These are phyloP conservation scores for Coniosporium apollinis DNA, from an alignment of 495 filamentous ascomycete species.

Conservation along the genomic window DNA sequence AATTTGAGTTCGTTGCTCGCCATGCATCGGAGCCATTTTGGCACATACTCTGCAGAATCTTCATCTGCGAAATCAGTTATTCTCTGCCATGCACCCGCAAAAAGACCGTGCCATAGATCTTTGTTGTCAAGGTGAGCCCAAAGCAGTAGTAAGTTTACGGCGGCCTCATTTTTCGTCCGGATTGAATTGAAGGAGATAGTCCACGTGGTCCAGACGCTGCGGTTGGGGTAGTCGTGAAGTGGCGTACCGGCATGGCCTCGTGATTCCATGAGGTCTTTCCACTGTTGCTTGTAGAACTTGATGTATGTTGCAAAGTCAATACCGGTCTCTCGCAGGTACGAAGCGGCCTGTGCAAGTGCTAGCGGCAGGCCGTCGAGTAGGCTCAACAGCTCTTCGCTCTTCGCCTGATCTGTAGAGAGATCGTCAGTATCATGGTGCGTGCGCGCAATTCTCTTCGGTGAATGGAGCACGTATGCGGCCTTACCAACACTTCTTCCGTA, in stretches of 20 bases:
- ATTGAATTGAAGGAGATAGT: conserved; percentile 19
- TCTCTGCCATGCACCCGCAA: conserved; percentile 3
- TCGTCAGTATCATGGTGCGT: too few species aligned
- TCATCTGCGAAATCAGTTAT: not conserved
- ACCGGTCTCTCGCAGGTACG: conserved; percentile 25
- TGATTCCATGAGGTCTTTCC: conserved; percentile 19
- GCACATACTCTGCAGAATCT: not conserved
- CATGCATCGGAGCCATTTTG: not conserved
- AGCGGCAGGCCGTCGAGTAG: conserved; percentile 28
- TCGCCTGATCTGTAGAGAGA: too few species aligned
- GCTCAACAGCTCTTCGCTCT: conserved; percentile 4
- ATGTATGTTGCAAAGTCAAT: conserved; percentile 23
- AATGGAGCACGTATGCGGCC: too few species aligned
- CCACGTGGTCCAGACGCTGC: conserved; percentile 19
- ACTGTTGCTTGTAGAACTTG: conserved; percentile 25
- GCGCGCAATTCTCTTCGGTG: too few species aligned
- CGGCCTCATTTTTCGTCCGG: conserved; percentile 12
- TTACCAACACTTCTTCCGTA: not conserved
- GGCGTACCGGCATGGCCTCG: not conserved
- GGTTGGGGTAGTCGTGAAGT: conserved; percentile 8
- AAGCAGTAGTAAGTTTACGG: conserved; percentile 21
- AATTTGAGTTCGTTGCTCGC: conserved; percentile 5
- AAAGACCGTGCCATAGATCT: conserved; percentile 18
- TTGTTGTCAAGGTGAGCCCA: conserved; percentile 22
- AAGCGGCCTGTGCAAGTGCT: conserved; percentile 27